Evolutionary conservation across 176 grass and related monocot genomes (phyloP).

Genomic region (Carex parvula): DNA sequence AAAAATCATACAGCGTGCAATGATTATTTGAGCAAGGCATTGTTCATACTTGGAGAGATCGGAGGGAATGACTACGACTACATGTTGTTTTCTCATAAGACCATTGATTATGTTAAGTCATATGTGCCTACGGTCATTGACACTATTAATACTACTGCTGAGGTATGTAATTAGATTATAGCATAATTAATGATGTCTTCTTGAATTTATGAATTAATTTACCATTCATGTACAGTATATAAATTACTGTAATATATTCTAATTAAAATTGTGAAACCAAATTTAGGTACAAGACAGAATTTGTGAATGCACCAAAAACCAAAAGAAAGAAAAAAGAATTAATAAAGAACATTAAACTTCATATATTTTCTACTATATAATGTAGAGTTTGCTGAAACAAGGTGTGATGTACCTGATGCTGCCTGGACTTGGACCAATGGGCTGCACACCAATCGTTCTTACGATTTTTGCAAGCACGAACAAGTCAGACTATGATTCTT

Average conservation of each 20-base stretch:
- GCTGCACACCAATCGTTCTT: slow-evolving; percentile 27
- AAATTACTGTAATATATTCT: background rate
- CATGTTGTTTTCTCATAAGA: slow-evolving; percentile 19
- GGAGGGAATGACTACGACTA: slow-evolving; percentile 33
- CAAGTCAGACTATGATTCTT: slow-evolving; percentile 25
- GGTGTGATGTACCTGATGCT: slow-evolving; percentile 31
- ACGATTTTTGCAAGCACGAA: background rate
- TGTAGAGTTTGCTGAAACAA: slow-evolving; percentile 28
- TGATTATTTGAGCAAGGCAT: slow-evolving; percentile 22
- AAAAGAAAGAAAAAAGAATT: background rate
- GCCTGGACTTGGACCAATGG: slow-evolving; percentile 27
- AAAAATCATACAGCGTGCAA: slow-evolving; percentile 15
- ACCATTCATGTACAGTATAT: background rate
- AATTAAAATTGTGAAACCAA: background rate
- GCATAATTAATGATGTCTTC: background rate
- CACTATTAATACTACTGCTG: slow-evolving; percentile 17
- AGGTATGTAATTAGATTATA: slow-evolving; percentile 12
- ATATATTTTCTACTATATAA: background rate
- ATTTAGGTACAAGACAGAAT: background rate
- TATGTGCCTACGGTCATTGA: slow-evolving; percentile 12
- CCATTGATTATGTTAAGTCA: slow-evolving; percentile 15
- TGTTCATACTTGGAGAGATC: slow-evolving; percentile 31
- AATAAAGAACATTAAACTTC: background rate
- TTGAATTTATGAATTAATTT: background rate
- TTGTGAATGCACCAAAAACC: background rate